phyloP scores from a whole-genome alignment of 495 filamentous ascomycete species.

The Aspergillus sparsus region DNA sequence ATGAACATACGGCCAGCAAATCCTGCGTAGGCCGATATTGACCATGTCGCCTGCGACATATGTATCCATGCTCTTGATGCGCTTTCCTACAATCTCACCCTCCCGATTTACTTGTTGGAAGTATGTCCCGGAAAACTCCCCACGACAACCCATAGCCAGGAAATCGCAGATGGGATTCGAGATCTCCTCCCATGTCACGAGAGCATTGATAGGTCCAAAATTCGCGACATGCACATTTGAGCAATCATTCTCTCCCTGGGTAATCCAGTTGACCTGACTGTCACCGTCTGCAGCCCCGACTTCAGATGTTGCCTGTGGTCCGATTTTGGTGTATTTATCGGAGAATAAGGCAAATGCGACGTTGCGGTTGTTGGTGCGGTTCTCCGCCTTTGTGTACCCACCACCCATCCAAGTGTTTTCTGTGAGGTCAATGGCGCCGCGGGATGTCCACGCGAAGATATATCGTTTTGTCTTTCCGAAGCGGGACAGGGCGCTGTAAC shows the following conservation, averaged over 20 bases:
- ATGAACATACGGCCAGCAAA: slow-evolving; percentile 59
- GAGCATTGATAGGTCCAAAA: slow-evolving; percentile 44
- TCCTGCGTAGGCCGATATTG: slow-evolving; percentile 43
- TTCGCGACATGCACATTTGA: slow-evolving; percentile 55
- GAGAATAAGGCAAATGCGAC: slow-evolving; percentile 50
- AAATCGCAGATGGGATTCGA: slow-evolving; percentile 47
- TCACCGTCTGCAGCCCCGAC: slow-evolving; percentile 53
- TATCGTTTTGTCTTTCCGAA: slow-evolving; percentile 46
- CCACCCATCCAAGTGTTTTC: slow-evolving; percentile 52
- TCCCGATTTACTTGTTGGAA: slow-evolving; percentile 50
- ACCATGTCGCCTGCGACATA: slow-evolving; percentile 57
- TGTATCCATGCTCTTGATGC: slow-evolving; percentile 41
- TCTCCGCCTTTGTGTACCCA: slow-evolving; percentile 47
- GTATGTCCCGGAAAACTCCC: slow-evolving; percentile 50
- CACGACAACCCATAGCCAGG: slow-evolving; percentile 54
- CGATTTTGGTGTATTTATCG: slow-evolving; percentile 52
- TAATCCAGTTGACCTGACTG: slow-evolving; percentile 54
- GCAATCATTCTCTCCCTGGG: slow-evolving; percentile 47
- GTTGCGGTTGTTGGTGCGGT: slow-evolving; percentile 52
- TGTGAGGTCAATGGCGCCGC: slow-evolving; percentile 51
- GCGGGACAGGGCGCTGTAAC: slow-evolving; percentile 50
- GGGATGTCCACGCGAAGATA: slow-evolving; percentile 56
- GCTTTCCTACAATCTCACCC: slow-evolving; percentile 44
- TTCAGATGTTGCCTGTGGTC: slow-evolving; percentile 44
- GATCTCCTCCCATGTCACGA: slow-evolving; percentile 58